Percentiles rank a stretch among this genome's conserved stretches.
phyloP scores from a whole-genome alignment of 1,284 basidiomycete species.

The Wolfiporia cocos region DNA sequence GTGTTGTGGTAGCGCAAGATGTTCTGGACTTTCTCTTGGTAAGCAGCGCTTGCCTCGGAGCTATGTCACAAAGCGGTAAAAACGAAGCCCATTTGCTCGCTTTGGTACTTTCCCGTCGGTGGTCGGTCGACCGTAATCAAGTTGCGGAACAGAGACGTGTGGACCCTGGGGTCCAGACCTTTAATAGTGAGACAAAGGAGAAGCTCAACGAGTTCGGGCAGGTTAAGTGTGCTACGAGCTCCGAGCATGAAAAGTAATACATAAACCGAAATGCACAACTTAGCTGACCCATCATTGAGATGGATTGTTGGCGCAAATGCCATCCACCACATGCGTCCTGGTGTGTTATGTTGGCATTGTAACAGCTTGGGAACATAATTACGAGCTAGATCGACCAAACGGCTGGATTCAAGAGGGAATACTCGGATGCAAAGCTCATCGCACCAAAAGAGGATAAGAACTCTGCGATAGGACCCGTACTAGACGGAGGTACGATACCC shows the following conservation, averaged over 20 bases:
- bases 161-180: constrained; percentile 85
- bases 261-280: not conserved
- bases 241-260: too few relatives aligned
- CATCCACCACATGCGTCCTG: constrained; percentile 62
- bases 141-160: constrained; percentile 67
- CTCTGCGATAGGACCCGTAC: constrained; percentile 31
- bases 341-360: too few relatives aligned
- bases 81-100: constrained; percentile 59
- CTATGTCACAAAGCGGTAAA: not conserved
- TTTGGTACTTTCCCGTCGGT: constrained; percentile 69
- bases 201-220: constrained; percentile 72
- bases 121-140: constrained; percentile 82
- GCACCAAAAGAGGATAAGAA: constrained; percentile 51
- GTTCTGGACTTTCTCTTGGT: constrained; percentile 78
- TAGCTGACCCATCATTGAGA: constrained; percentile 28
- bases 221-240: too few relatives aligned
- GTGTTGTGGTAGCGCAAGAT: constrained; percentile 53
- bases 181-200: constrained; percentile 66
- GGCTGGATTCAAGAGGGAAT: constrained; percentile 71
- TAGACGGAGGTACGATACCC: constrained; percentile 52
- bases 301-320: constrained; percentile 63
- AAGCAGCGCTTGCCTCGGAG: not conserved
- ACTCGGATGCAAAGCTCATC: constrained; percentile 72
- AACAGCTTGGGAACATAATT: not conserved
- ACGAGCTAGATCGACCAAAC: not conserved